Conservation (phyloP, 495 filamentous ascomycete species). For the Annulohypoxylon maeteangense region DNA sequence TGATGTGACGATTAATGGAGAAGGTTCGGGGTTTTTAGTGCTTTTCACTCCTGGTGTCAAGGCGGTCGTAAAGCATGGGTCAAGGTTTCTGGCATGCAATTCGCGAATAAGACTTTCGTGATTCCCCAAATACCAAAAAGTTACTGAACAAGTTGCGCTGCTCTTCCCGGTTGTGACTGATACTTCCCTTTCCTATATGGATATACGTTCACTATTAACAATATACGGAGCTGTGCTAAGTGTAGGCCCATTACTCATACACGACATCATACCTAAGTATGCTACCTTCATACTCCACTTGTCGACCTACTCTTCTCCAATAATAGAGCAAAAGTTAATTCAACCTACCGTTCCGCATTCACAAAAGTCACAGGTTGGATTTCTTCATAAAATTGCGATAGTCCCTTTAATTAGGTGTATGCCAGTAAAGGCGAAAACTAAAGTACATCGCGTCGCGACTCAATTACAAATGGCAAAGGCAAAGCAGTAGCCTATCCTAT, state of each 20-base stretch:
- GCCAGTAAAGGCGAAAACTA: background rate
- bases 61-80: slow-evolving; percentile 53
- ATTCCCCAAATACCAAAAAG: slow-evolving; percentile 49
- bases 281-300: background rate
- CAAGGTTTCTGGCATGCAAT: slow-evolving; percentile 53
- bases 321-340: background rate
- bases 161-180: background rate
- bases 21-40: slow-evolving; percentile 45
- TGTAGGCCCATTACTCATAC: background rate
- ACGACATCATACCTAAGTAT: background rate
- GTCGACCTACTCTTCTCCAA: background rate
- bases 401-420: background rate
- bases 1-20: slow-evolving; percentile 45
- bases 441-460: background rate
- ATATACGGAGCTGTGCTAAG: background rate
- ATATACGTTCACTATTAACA: no score
- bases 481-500: background rate
- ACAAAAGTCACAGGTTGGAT: background rate
- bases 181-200: background rate
- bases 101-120: slow-evolving; percentile 51
- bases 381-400: background rate
- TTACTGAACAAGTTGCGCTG: slow-evolving; percentile 32
- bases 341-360: background rate
- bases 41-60: slow-evolving; percentile 53
- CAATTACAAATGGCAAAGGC: background rate